Conservation (phyloP, 108 stramenopile genomes). For the Mayamaea pseudoterrestris region DNA sequence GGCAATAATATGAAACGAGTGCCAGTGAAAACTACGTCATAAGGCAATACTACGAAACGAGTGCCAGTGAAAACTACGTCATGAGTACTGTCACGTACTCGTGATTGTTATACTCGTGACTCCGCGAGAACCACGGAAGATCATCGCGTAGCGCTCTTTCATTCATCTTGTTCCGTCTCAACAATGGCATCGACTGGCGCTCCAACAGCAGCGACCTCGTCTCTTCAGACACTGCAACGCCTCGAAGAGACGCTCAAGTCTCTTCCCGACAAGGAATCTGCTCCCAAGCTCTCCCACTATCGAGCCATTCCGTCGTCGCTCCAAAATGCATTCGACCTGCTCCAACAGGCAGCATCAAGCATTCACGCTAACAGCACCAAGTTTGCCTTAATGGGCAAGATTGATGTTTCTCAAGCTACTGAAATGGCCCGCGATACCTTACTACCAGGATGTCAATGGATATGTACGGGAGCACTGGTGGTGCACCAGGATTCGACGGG, state of each 20-base stretch:
- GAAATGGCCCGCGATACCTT: slow-evolving; percentile 44
- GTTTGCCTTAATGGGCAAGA: slow-evolving; percentile 60
- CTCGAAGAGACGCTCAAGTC: slow-evolving; percentile 13
- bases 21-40: too few species aligned
- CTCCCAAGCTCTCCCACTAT: slow-evolving; percentile 29
- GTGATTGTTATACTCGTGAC: too few species aligned
- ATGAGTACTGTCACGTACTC: too few species aligned
- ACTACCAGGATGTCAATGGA: slow-evolving; percentile 45
- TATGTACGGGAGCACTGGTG: slow-evolving; percentile 39
- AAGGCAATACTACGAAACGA: too few species aligned
- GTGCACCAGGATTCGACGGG: slow-evolving; percentile 34
- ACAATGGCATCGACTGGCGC: too few species aligned
- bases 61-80: too few species aligned
- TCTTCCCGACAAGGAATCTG: slow-evolving; percentile 5
- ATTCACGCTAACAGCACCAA: slow-evolving; percentile 68
- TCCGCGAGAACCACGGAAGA: too few species aligned
- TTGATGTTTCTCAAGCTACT: slow-evolving; percentile 13
- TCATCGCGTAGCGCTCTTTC: too few species aligned
- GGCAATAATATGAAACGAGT: too few species aligned
- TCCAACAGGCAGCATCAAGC: slow-evolving; percentile 37
- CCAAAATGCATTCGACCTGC: slow-evolving; percentile 31
- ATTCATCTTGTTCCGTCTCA: too few species aligned
- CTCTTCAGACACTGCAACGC: slow-evolving; percentile 9
- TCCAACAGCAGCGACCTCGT: too few species aligned
- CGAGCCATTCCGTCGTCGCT: slow-evolving; percentile 38